These are phyloP conservation scores for Fusarium sp. DNA, from an alignment of 2,329 filamentous ascomycete species.

Conservation along the genomic window DNA sequence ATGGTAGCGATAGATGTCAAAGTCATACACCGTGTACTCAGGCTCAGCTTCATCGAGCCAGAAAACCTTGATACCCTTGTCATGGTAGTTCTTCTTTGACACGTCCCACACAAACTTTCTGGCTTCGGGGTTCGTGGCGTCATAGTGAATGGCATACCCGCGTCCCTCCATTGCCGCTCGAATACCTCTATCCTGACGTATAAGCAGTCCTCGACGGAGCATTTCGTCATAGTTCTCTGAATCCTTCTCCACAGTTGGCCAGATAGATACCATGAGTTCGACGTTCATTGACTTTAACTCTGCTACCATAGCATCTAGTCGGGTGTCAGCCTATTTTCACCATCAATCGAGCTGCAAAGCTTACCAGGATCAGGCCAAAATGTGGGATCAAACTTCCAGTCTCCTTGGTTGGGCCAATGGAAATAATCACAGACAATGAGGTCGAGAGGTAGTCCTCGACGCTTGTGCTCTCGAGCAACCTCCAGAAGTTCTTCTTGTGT, in stretches of 20 bases:
- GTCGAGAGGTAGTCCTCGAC: constrained; percentile 69
- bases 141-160: constrained; percentile 72
- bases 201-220: constrained; percentile 71
- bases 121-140: constrained; percentile 73
- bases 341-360: constrained; percentile 7
- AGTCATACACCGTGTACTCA: constrained; percentile 75
- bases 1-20: constrained; percentile 70
- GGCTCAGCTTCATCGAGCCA: constrained; percentile 80
- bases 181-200: constrained; percentile 72
- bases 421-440: constrained; percentile 77
- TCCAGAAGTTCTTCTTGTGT: constrained; percentile 75
- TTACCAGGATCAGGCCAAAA: constrained; percentile 75
- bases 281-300: constrained; percentile 71
- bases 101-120: constrained; percentile 72
- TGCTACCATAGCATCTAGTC: constrained; percentile 70
- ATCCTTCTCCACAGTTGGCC: constrained; percentile 73
- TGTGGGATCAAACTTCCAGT: constrained; percentile 75
- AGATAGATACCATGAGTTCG: constrained; percentile 78
- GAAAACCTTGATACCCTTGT: constrained; percentile 73
- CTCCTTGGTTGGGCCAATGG: constrained; percentile 76
- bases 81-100: constrained; percentile 72
- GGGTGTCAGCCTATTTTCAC: neutral
- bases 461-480: constrained; percentile 71
- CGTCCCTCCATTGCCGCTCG: constrained; percentile 71
- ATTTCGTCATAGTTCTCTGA: constrained; percentile 74